These are phyloP conservation scores for Mallotus repandus DNA, from an alignment of 441 rosid species.

Conservation along the genomic window DNA sequence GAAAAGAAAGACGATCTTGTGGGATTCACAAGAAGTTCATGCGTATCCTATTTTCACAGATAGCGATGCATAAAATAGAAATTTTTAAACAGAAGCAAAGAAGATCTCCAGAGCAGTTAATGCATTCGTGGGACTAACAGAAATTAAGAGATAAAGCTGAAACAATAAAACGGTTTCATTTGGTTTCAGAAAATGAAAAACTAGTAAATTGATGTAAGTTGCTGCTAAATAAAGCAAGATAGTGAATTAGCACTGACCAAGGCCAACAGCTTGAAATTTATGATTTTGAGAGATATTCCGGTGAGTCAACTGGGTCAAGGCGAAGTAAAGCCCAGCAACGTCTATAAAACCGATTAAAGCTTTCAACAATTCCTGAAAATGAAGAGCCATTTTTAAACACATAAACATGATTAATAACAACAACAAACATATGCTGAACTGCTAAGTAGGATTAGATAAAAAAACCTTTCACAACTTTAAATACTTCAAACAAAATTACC, in stretches of 20 bases:
- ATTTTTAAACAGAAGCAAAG: background rate
- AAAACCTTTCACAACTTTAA: too few relatives aligned
- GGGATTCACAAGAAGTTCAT: background rate
- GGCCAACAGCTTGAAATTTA: conserved; percentile 96
- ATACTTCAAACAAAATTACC: conserved; percentile 36
- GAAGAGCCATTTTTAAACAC: background rate
- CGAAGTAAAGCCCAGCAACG: conserved; percentile 90
- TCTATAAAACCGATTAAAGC: conserved; percentile 90
- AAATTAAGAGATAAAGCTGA: background rate
- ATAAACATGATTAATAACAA: too few relatives aligned
- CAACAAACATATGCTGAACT: too few relatives aligned
- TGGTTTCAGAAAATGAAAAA: conserved; percentile 1
- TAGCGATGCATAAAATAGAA: background rate
- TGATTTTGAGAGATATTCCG: conserved; percentile 94
- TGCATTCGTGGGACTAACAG: background rate
- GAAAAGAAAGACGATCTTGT: background rate
- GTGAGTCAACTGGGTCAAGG: conserved; percentile 86
- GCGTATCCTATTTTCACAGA: too few relatives aligned
- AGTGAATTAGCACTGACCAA: conserved; percentile 51
- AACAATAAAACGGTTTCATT: background rate
- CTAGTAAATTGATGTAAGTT: background rate
- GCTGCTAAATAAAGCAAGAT: conserved; percentile 5
- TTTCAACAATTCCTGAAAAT: conserved; percentile 75
- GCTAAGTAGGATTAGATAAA: too few relatives aligned
- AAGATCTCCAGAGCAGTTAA: background rate